Percentiles rank a stretch among this genome's conserved stretches.
Evolutionary conservation across 306 rosid genomes (phyloP).

Genomic region (Lupinus albus): DNA sequence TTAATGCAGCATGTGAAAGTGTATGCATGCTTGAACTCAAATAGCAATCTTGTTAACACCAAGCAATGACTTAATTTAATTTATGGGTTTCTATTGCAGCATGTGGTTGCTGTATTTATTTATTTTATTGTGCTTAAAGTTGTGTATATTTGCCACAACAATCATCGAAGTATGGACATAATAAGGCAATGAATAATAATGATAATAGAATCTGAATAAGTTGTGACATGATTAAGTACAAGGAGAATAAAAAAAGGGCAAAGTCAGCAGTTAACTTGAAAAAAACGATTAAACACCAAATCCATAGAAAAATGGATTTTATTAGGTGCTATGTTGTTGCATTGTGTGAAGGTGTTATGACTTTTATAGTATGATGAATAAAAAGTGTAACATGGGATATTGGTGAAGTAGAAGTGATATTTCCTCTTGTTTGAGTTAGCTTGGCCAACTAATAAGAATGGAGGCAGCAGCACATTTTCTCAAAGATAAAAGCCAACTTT

Average conservation of each 20-base stretch:
- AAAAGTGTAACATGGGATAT: not conserved
- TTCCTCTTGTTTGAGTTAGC: not conserved
- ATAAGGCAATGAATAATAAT: not conserved
- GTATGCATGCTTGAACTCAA: conserved; percentile 37
- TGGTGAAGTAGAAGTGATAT: not conserved
- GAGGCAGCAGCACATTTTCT: too few relatives aligned
- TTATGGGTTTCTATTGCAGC: too few relatives aligned
- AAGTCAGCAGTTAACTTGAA: not conserved
- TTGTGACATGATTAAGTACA: not conserved
- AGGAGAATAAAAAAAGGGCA: not conserved
- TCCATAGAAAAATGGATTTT: not conserved
- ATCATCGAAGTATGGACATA: not conserved
- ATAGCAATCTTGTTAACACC: conserved; percentile 8
- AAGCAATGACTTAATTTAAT: conserved; percentile 8
- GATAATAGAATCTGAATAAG: not conserved
- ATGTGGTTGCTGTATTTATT: too few relatives aligned
- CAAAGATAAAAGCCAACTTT: too few relatives aligned
- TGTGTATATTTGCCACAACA: too few relatives aligned
- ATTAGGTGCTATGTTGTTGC: not conserved
- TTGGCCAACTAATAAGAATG: too few relatives aligned
- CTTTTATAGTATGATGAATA: not conserved
- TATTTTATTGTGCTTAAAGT: too few relatives aligned
- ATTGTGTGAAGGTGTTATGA: not conserved
- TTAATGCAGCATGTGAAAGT: conserved; percentile 35
- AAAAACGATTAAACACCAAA: not conserved